Percentiles rank a stretch among this genome's conserved stretches.
Conservation (phyloP, 768 basidiomycete species). For the Mycena venus region DNA sequence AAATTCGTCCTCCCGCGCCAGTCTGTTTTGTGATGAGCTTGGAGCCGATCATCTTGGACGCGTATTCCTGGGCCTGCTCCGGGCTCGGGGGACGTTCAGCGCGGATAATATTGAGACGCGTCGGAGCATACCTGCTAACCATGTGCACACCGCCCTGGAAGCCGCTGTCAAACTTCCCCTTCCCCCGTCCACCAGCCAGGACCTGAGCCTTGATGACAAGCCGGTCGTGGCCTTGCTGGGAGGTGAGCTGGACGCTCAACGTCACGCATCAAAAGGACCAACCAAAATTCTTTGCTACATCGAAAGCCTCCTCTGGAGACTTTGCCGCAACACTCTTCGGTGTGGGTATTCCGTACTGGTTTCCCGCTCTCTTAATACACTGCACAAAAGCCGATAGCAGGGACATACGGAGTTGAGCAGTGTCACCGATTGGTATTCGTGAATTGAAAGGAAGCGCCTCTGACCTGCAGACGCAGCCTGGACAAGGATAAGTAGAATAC, state of each 20-base stretch:
- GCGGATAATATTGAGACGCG: conserved; percentile 15
- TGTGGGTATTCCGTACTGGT: conserved; percentile 94
- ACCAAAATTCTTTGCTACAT: conserved; percentile 93
- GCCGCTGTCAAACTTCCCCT: conserved; percentile 96
- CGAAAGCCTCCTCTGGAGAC: conserved; percentile 89
- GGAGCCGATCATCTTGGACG: conserved; percentile 93
- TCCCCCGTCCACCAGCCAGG: conserved; percentile 97
- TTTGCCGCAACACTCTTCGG: conserved; percentile 92
- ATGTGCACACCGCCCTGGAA: conserved; percentile 98
- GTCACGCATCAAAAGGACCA: conserved; percentile 39
- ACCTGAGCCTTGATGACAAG: conserved; percentile 99
- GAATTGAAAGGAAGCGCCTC: conserved; percentile 94
- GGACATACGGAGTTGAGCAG: conserved; percentile 89
- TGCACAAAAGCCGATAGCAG: background rate
- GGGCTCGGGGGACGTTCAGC: conserved; percentile 62
- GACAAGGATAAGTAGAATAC: conserved; percentile 14
- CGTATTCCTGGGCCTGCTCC: conserved; percentile 88
- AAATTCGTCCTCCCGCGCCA: conserved; percentile 90
- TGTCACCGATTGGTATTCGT: conserved; percentile 97
- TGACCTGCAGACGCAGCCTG: conserved; percentile 84
- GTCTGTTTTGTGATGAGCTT: conserved; percentile 99
- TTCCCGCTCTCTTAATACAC: background rate
- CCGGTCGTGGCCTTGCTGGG: conserved; percentile 70
- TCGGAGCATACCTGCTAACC: conserved; percentile 77
- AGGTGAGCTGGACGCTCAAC: conserved; percentile 20